These are phyloP conservation scores for Juncus effusus DNA, from an alignment of 176 grass and related monocot genomes.

Conservation along the genomic window DNA sequence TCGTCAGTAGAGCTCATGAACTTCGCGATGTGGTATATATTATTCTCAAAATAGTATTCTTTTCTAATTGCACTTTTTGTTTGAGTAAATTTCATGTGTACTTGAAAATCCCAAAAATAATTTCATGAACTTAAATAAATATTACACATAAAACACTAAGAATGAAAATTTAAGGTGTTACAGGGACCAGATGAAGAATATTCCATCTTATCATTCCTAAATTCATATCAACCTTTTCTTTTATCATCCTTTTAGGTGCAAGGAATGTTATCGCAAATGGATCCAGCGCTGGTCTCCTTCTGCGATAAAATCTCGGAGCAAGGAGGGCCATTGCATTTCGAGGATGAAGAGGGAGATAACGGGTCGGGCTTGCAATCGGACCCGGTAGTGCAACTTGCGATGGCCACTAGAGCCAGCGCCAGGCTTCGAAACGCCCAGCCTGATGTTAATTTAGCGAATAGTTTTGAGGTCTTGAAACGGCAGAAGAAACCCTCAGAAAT, in stretches of 20 bases:
- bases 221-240: constrained; percentile 3
- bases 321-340: constrained; percentile 52
- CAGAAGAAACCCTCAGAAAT: constrained; percentile 67
- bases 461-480: constrained; percentile 73
- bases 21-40: constrained; percentile 85
- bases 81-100: no score
- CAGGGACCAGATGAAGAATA: not conserved
- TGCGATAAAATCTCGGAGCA: constrained; percentile 91
- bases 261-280: constrained; percentile 98
- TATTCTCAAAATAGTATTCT: not conserved
- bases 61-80: no score
- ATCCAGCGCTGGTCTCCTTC: constrained; percentile 80
- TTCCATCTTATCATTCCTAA: not conserved
- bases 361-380: constrained; percentile 53
- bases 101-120: no score
- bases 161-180: not conserved
- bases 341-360: constrained; percentile 42
- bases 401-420: constrained; percentile 71
- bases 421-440: constrained; percentile 89
- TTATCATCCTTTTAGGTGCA: constrained; percentile 50
- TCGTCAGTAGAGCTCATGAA: constrained; percentile 96
- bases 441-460: constrained; percentile 65
- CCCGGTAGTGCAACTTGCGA: constrained; percentile 71
- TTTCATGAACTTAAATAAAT: no score
- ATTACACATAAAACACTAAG: no score